phyloP scores from a whole-genome alignment of 2,329 filamentous ascomycete species.

The Aspergillus alliaceus region DNA sequence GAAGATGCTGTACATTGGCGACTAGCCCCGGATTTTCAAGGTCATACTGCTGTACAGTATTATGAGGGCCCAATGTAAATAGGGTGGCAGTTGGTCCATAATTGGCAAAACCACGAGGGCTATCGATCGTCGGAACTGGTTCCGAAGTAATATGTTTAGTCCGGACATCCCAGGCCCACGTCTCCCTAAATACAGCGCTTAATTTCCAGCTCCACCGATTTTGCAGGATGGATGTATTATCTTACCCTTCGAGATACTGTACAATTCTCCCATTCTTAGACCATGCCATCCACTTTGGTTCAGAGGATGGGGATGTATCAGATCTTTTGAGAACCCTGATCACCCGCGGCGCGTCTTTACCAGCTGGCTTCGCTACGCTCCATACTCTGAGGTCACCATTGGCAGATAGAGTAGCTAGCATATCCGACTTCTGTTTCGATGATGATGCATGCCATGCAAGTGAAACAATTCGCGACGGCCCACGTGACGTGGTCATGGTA shows the following conservation, averaged over 20 bases:
- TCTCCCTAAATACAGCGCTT: slow-evolving; percentile 61
- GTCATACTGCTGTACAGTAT: slow-evolving; percentile 93
- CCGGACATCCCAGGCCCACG: slow-evolving; percentile 91
- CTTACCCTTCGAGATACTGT: slow-evolving; percentile 87
- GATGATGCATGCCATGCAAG: slow-evolving; percentile 96
- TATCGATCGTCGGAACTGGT: slow-evolving; percentile 78
- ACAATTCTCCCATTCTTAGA: slow-evolving; percentile 97
- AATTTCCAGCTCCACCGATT: too few species aligned
- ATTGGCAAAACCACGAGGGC: slow-evolving; percentile 77
- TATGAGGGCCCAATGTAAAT: slow-evolving; percentile 84
- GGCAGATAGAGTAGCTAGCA: slow-evolving; percentile 89
- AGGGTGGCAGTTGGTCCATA: slow-evolving; percentile 88
- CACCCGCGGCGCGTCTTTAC: slow-evolving; percentile 75
- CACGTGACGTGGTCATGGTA: slow-evolving; percentile 79
- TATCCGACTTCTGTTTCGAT: slow-evolving; percentile 92
- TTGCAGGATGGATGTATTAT: slow-evolving; percentile 23
- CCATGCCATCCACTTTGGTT: slow-evolving; percentile 96
- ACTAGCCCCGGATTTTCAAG: slow-evolving; percentile 83
- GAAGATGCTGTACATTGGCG: slow-evolving; percentile 81
- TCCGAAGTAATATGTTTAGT: slow-evolving; percentile 97
- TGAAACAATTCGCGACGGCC: slow-evolving; percentile 82
- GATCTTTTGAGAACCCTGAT: slow-evolving; percentile 82
- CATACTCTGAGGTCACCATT: slow-evolving; percentile 93
- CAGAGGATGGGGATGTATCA: slow-evolving; percentile 65
- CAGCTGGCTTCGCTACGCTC: slow-evolving; percentile 85